Percentiles rank a stretch among this genome's conserved stretches.
These are phyloP conservation scores for Sporodiniella umbellata DNA, from an alignment of 371 early-diverging fungal genomes.

Conservation along the genomic window DNA sequence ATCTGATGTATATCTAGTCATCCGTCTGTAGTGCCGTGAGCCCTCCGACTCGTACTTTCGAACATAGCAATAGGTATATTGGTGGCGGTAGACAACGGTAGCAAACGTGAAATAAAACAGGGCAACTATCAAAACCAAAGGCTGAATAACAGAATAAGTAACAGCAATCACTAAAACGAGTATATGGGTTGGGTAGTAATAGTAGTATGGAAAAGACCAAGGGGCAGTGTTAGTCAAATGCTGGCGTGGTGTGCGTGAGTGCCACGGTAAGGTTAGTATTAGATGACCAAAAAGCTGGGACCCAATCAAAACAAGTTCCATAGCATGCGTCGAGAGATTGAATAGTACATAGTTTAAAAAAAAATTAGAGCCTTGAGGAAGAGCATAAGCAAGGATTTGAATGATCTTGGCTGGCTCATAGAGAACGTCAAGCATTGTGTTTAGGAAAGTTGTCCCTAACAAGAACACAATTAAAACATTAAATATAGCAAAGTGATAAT, in stretches of 20 bases:
- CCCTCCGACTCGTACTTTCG: slow-evolving; percentile 83
- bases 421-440: slow-evolving; percentile 67
- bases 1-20: slow-evolving; percentile 73
- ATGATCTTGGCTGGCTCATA: slow-evolving; percentile 63
- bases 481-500: slow-evolving; percentile 87
- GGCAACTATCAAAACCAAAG: slow-evolving; percentile 79
- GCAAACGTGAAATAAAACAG: slow-evolving; percentile 74
- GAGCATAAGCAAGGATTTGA: slow-evolving; percentile 60
- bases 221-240: slow-evolving; percentile 53
- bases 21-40: slow-evolving; percentile 66
- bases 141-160: slow-evolving; percentile 85
- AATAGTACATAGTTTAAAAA: slow-evolving; percentile 78
- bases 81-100: slow-evolving; percentile 75
- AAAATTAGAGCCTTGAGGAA: slow-evolving; percentile 75
- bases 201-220: slow-evolving; percentile 65
- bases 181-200: slow-evolving; percentile 70
- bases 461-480: slow-evolving; percentile 87
- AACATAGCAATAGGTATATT: slow-evolving; percentile 81
- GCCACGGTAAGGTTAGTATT: slow-evolving; percentile 41
- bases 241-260: slow-evolving; percentile 72
- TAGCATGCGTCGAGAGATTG: slow-evolving; percentile 65
- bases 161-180: slow-evolving; percentile 82
- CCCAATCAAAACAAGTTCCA: slow-evolving; percentile 70
- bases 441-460: slow-evolving; percentile 74
- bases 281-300: slow-evolving; percentile 52